Evolutionary conservation across 2,329 filamentous ascomycete species (phyloP), one percentile per base, ranked within the genome.

Genomic region (Curvularia sp.): DNA sequence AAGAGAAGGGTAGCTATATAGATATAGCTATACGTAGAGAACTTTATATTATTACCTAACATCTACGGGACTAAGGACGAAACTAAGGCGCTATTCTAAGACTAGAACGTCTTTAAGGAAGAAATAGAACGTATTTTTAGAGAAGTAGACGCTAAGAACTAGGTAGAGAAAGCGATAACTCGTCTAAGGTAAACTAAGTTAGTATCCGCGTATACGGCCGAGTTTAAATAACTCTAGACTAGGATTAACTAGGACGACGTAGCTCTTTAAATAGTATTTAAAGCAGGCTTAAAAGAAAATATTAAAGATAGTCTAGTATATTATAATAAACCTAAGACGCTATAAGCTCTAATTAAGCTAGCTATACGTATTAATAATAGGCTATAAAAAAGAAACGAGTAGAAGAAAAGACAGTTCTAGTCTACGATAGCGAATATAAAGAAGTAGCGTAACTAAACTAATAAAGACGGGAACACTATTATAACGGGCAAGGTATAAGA

Each of bases 401-500:
- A 52, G 8, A 52, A 26, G 39, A 52, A 35, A 24, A 9, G 26
- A 1, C 2, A 8, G 8, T 43, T 52, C 5, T 18, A 24, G 7
- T n/a, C 49, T 10, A 42, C 15, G 5, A 1, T 22, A 43, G 26
- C 49, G 2, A 44, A 28, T 2, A 28, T 28, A 8, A 28, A 28
- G 8, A 28, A 28, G 8, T 2, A 28, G 5, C 28, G 8, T 5
- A 28, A 28, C 1, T 1, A 3, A 28, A 28, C 28, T 8, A 18
- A 52, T 13, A 44, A 5, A 2, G 26, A 52, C 24, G 15, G 49
- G 0, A 12, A 52, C 20, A 20, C 39, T 7, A 44, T 35, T 13
- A 51, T 51, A 5, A 51, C 26, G 1, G 5, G 39, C 15, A 35
- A 44, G 6, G 49, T 52, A 24, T 12, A 53, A 53, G 49, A 52